These are phyloP conservation scores for Aspergillus quadricinctus DNA, from an alignment of 2,329 filamentous ascomycete species.

Conservation along the genomic window DNA sequence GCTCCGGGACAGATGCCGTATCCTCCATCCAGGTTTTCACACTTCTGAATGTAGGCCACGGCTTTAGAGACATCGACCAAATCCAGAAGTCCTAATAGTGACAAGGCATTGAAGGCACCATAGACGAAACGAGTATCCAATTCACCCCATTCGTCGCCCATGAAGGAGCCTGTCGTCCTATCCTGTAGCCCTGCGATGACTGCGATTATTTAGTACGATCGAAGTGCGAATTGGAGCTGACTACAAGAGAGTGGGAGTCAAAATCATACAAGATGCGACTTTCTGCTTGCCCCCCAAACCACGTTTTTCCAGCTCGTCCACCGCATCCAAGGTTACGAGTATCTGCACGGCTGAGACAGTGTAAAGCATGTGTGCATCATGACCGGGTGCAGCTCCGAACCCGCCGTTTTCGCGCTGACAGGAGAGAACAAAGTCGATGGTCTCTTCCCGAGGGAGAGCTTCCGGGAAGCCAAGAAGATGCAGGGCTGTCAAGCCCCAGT, in stretches of 20 bases:
- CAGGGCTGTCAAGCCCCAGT: conserved; percentile 89
- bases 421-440: conserved; percentile 91
- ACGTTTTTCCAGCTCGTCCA: conserved; percentile 72
- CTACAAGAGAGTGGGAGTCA: conserved; percentile 30
- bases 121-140: conserved; percentile 93
- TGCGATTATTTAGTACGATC: conserved; percentile 28
- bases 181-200: conserved; percentile 83
- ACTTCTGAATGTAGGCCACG: conserved; percentile 72
- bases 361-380: conserved; percentile 94
- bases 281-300: conserved; percentile 64
- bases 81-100: conserved; percentile 69
- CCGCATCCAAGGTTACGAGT: conserved; percentile 76
- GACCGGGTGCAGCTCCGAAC: conserved; percentile 88
- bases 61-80: conserved; percentile 76
- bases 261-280: conserved; percentile 75
- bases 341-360: conserved; percentile 95
- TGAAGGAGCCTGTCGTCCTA: conserved; percentile 75
- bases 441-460: conserved; percentile 72
- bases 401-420: conserved; percentile 86
- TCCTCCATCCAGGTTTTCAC: conserved; percentile 90
- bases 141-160: conserved; percentile 95
- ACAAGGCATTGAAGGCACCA: conserved; percentile 82
- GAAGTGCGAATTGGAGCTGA: conserved; percentile 3
- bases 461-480: conserved; percentile 79
- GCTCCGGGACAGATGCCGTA: conserved; percentile 87